These are phyloP conservation scores for Colletotrichum tropicale DNA, from an alignment of 2,329 filamentous ascomycete genomes.

Conservation along the genomic window DNA sequence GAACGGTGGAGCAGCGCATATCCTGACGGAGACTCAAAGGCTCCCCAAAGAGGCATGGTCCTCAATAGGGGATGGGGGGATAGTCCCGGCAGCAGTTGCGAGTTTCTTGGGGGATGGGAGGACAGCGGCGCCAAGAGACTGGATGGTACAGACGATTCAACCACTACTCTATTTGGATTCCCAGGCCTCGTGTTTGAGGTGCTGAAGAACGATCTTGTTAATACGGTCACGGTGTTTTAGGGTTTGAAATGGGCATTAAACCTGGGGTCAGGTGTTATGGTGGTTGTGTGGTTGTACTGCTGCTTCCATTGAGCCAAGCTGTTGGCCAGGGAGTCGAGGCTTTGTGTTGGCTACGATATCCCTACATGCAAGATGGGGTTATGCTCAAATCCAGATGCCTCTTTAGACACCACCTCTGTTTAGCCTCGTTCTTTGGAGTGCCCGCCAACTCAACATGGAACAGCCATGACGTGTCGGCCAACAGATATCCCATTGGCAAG, in stretches of 20 bases:
- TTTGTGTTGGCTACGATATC: conserved; percentile 10
- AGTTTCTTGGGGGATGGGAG: conserved; percentile 86
- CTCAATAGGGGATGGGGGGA: conserved; percentile 91
- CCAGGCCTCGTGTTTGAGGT: conserved; percentile 96
- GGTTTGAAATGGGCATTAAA: conserved; percentile 13
- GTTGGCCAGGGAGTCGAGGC: conserved; percentile 4
- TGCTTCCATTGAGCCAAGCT: background rate
- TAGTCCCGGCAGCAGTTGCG: conserved; percentile 87
- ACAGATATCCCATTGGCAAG: background rate
- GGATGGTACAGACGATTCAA: conserved; percentile 62
- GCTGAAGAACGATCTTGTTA: conserved; percentile 88
- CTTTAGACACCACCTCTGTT: background rate
- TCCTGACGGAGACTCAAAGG: conserved; percentile 53
- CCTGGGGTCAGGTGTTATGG: background rate
- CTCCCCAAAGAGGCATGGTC: conserved; percentile 77
- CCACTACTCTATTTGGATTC: conserved; percentile 89
- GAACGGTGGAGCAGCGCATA: conserved; percentile 74
- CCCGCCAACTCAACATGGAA: conserved; percentile 15
- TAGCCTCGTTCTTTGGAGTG: conserved; percentile 6
- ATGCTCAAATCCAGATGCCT: conserved; percentile 13
- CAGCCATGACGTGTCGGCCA: conserved; percentile 10
- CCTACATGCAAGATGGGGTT: conserved; percentile 6
- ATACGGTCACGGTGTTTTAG: conserved; percentile 86
- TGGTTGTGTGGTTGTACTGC: background rate
- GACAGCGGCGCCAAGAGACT: conserved; percentile 66